Percentiles rank a stretch among this genome's conserved stretches.
These are phyloP conservation scores for Leccinum rimulosum DNA, from an alignment of 768 basidiomycete species.

Conservation along the genomic window DNA sequence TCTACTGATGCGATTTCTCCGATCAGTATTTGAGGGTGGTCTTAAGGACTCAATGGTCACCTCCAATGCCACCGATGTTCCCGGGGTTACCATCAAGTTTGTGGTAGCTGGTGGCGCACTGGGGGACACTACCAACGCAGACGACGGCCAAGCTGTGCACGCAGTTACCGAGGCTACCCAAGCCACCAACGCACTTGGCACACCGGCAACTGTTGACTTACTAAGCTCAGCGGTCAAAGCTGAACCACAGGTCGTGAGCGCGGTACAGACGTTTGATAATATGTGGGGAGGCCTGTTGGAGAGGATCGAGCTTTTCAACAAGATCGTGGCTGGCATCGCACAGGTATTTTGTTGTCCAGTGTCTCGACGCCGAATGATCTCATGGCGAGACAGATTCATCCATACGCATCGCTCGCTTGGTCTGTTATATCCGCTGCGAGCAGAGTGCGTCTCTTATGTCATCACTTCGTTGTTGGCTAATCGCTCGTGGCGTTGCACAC, in stretches of 20 bases:
- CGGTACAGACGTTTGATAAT: background rate
- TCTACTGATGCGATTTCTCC: background rate
- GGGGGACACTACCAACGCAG: background rate
- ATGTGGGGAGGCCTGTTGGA: background rate
- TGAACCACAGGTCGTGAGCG: background rate
- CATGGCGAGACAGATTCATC: background rate
- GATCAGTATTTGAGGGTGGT: background rate
- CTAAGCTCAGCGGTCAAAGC: background rate
- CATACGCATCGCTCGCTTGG: background rate
- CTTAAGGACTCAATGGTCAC: background rate
- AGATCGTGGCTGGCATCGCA: background rate
- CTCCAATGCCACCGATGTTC: background rate
- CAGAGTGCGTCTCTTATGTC: background rate
- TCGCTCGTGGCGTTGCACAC: background rate
- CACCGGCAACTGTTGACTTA: background rate
- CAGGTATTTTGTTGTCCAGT: background rate
- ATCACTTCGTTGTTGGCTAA: background rate
- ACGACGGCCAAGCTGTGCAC: background rate
- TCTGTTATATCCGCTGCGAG: background rate
- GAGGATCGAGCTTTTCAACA: background rate
- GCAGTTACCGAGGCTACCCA: background rate
- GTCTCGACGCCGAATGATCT: background rate
- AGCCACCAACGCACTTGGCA: background rate
- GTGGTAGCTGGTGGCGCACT: background rate
- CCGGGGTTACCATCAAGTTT: background rate